A percentile compares a stretch with the other conserved stretches of the same genome.
phyloP scores from a whole-genome alignment of 495 filamentous ascomycete species.

The Podospora australis region DNA sequence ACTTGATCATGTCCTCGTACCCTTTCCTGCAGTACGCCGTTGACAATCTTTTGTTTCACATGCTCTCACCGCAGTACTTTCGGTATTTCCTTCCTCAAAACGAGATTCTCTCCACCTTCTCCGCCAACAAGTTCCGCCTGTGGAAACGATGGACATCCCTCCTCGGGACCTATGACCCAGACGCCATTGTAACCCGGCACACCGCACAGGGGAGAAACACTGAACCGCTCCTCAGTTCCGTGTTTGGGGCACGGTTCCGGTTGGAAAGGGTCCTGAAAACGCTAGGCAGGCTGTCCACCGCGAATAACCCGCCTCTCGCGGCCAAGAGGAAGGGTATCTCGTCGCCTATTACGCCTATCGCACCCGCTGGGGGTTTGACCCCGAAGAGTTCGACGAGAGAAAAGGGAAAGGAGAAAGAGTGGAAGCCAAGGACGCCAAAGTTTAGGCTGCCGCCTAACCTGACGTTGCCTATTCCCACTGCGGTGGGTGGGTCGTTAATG shows the following conservation, averaged over 20 bases:
- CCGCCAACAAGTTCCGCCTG: constrained; percentile 22
- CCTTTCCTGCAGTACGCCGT: constrained; percentile 35
- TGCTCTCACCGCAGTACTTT: constrained; percentile 25
- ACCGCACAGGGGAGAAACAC: constrained; percentile 1
- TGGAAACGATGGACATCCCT: constrained; percentile 35
- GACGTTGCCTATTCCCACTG: constrained; percentile 3
- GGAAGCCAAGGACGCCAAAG: constrained; percentile 1
- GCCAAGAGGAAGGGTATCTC: neutral
- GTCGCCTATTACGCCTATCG: constrained; percentile 17
- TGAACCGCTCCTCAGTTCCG: constrained; percentile 22
- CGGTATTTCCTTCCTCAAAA: constrained; percentile 33
- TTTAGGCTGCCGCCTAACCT: constrained; percentile 7
- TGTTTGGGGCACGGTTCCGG: constrained; percentile 27
- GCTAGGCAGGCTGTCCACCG: constrained; percentile 12
- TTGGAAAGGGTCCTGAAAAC: constrained; percentile 28
- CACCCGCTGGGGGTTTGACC: neutral
- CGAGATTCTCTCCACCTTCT: constrained; percentile 19
- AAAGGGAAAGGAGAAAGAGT: neutral
- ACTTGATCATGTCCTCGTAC: constrained; percentile 24
- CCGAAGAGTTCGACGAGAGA: neutral
- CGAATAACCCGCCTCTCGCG: neutral
- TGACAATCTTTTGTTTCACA: constrained; percentile 29
- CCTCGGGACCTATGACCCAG: constrained; percentile 24
- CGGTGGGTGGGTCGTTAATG: neutral
- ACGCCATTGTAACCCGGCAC: constrained; percentile 15